Evolutionary conservation across 192 early-diverging fungal species (phyloP), one percentile per base, ranked within the genome.

Genomic region (Glomus cerebriforme): DNA sequence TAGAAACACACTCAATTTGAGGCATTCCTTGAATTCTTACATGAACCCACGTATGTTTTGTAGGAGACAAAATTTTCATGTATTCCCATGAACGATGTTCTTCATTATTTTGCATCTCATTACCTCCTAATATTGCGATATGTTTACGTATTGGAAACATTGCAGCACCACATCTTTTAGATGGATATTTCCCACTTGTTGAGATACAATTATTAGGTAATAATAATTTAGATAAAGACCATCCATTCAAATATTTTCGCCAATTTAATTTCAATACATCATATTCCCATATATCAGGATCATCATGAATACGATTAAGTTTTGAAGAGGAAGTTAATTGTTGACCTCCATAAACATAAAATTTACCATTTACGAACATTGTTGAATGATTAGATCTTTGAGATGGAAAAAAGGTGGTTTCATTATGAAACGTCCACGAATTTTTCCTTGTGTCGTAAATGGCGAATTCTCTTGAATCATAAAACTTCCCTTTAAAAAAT

Each of bases 51-150:
- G 19, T 35, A 6, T 17, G 59, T 75, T 75, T 75, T 27, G 7
- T 24, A 0, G 54, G 58, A 13, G 32, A 75, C n/a, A 75, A 37
- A 15, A 75, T 75, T 26, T 62, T 62, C 59, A 75, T 75, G 17
- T 31, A 59, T 22, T 31, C 72, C 29, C 49, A 59, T 3, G 71
- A 5, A 19, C 12, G 12, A 4, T 29, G 24, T 15, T 26, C 71
- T 49, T 54, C 1, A 17, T n/a, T 19, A 13, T 17, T 54, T 31
- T 7, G 27, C 15, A 6, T 73, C 22, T 47, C 5, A 3, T 15
- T 37, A 34, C 73, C 73, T 35, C 73, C 73, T 17, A 75, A 75
- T 22, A 75, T 62, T 17, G 35, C 59, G 10, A 75, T n/a, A 24
- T 34, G 35, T 19, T 47, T 49, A 5, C 73, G 34, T 10, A 75